These are phyloP conservation scores for Echinochloa phyllopogon DNA, from an alignment of 176 grass and related monocot species.

Conservation along the genomic window DNA sequence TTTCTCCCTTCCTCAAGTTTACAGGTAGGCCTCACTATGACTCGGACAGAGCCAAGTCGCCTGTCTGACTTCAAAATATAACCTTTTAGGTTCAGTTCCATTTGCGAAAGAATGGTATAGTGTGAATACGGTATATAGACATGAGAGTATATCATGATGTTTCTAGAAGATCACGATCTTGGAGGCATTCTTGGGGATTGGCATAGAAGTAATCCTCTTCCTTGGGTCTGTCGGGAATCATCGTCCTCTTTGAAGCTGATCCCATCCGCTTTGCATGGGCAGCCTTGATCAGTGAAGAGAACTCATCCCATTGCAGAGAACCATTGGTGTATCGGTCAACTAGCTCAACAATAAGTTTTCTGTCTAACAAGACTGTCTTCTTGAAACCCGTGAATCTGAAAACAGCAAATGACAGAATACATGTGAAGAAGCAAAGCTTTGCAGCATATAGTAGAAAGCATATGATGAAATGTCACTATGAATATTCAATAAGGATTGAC, in stretches of 20 bases:
- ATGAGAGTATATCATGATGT: conserved; percentile 47
- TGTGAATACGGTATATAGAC: conserved; percentile 31
- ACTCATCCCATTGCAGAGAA: conserved; percentile 84
- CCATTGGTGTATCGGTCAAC: conserved; percentile 74
- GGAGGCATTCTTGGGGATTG: conserved; percentile 91
- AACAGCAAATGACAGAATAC: not conserved
- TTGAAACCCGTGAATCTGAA: conserved; percentile 90
- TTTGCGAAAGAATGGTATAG: conserved; percentile 50
- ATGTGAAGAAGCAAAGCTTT: conserved; percentile 15
- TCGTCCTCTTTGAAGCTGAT: conserved; percentile 56
- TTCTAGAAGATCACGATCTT: conserved; percentile 37
- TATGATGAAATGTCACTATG: not conserved
- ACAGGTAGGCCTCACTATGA: conserved; percentile 22
- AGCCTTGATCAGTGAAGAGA: conserved; percentile 73
- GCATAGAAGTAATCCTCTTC: conserved; percentile 98
- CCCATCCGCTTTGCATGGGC: conserved; percentile 82
- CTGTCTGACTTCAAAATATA: conserved; percentile 36
- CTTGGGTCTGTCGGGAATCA: conserved; percentile 88
- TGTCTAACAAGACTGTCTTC: conserved; percentile 80
- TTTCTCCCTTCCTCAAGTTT: conserved; percentile 27
- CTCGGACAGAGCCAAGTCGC: not conserved
- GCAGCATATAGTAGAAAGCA: conserved; percentile 2
- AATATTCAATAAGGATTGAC: not conserved
- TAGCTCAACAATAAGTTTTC: conserved; percentile 81
- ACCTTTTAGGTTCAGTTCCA: conserved; percentile 23